Evolutionary conservation across 805 yeast species (phyloP).

Genomic region (Tetrapisispora iriomotensis): DNA sequence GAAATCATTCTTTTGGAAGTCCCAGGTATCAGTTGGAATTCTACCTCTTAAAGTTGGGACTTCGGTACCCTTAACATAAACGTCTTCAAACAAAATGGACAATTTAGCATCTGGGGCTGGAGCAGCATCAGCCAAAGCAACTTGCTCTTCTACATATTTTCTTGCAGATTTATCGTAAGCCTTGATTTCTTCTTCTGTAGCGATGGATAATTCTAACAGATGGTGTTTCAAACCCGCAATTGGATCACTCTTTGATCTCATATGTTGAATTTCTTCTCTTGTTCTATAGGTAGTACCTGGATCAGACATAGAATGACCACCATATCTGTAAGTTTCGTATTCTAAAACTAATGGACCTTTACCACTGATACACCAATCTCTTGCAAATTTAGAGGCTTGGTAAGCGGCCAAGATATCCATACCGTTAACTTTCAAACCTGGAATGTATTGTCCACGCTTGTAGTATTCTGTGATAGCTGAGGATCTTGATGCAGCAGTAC

Average conservation of each 20-base stretch:
- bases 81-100: constrained; percentile 92
- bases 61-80: constrained; percentile 91
- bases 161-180: constrained; percentile 93
- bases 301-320: constrained; percentile 99
- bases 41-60: constrained; percentile 91
- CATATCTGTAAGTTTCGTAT: constrained; percentile 98
- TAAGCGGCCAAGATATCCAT: constrained; percentile 94
- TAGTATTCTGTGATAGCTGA: constrained; percentile 94
- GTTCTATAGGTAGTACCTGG: constrained; percentile 99
- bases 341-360: constrained; percentile 95
- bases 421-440: constrained; percentile 97
- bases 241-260: constrained; percentile 98
- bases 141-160: constrained; percentile 90
- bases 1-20: constrained; percentile 44
- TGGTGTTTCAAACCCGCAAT: constrained; percentile 90
- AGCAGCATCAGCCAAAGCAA: constrained; percentile 83
- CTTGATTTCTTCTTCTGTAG: constrained; percentile 92
- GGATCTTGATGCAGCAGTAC: constrained; percentile 94
- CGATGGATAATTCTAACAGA: constrained; percentile 70
- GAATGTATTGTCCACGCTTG: constrained; percentile 99
- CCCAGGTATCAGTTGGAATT: constrained; percentile 92
- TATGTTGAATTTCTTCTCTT: constrained; percentile 98
- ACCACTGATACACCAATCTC: constrained; percentile 88
- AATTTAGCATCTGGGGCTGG: constrained; percentile 94
- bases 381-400: constrained; percentile 94